Evolutionary conservation across 2,329 filamentous ascomycete species (phyloP).

Genomic region (Talaromyces atroroseus): DNA sequence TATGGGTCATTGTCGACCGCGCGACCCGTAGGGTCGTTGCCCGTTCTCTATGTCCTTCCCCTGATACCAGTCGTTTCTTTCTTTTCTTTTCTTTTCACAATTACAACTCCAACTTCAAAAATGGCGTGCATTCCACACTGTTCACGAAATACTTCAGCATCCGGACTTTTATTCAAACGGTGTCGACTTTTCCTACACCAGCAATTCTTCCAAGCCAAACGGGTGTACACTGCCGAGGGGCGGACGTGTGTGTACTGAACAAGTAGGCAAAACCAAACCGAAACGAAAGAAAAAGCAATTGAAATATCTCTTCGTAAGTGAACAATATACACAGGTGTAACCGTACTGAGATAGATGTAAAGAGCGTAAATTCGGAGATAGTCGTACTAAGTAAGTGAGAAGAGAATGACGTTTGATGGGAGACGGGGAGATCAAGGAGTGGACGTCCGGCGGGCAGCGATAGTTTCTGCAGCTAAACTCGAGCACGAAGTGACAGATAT

Average conservation of each 20-base stretch:
- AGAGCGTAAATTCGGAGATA: background rate
- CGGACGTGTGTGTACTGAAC: background rate
- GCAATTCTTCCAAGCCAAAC: background rate
- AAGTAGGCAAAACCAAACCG: background rate
- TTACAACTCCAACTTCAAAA: background rate
- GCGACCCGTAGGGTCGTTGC: constrained; percentile 10
- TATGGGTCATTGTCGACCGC: constrained; percentile 14
- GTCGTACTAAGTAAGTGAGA: background rate
- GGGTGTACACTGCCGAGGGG: background rate
- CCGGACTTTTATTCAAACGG: background rate
- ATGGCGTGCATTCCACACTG: constrained; percentile 6
- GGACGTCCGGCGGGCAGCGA: constrained; percentile 4
- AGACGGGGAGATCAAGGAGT: background rate
- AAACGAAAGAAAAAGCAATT: background rate
- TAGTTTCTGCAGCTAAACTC: constrained; percentile 3
- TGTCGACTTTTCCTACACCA: background rate
- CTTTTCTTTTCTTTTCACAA: constrained; percentile 1
- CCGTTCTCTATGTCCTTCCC: background rate
- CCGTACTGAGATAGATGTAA: background rate
- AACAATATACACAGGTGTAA: background rate
- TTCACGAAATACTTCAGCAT: background rate
- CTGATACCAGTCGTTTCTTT: background rate
- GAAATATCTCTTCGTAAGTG: background rate
- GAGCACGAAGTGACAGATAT: constrained; percentile 3
- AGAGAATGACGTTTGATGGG: background rate